phyloP scores from a whole-genome alignment of 208 protist species.

The Porcisia deanei region DNA sequence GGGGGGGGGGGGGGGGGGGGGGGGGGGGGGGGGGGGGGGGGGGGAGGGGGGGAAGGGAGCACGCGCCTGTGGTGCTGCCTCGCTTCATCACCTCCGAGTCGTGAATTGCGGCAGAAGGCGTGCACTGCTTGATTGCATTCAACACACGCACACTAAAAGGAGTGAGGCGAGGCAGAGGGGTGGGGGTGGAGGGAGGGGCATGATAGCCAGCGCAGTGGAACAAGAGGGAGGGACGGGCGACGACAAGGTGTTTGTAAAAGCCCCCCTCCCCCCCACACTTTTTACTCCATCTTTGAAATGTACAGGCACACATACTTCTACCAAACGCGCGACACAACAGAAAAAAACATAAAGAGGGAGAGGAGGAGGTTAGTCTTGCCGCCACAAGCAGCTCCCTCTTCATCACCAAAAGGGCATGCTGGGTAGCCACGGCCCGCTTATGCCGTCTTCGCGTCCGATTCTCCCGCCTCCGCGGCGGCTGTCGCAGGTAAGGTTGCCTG shows the following conservation, averaged over 20 bases:
- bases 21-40: too few species aligned
- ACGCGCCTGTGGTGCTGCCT: neutral
- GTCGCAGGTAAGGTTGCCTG: neutral
- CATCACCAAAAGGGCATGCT: neutral
- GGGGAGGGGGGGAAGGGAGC: too few species aligned
- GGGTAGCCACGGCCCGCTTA: constrained; percentile 2
- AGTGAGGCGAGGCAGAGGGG: neutral
- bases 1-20: neutral
- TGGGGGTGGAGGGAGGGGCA: neutral
- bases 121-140: neutral
- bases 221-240: neutral
- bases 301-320: neutral
- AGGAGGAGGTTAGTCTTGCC: neutral
- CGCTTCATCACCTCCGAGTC: neutral
- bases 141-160: neutral
- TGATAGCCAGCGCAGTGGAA: neutral
- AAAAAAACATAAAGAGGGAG: too few species aligned
- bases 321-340: neutral
- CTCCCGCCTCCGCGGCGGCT: neutral
- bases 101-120: neutral
- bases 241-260: too few species aligned
- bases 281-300: neutral
- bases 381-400: neutral
- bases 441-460: constrained; percentile 14
- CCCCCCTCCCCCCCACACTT: neutral